A percentile compares a stretch with the other conserved stretches of the same genome.
phyloP scores from a whole-genome alignment of 1,139 yeast species.

The Groenewaldozyma auringiensis region DNA sequence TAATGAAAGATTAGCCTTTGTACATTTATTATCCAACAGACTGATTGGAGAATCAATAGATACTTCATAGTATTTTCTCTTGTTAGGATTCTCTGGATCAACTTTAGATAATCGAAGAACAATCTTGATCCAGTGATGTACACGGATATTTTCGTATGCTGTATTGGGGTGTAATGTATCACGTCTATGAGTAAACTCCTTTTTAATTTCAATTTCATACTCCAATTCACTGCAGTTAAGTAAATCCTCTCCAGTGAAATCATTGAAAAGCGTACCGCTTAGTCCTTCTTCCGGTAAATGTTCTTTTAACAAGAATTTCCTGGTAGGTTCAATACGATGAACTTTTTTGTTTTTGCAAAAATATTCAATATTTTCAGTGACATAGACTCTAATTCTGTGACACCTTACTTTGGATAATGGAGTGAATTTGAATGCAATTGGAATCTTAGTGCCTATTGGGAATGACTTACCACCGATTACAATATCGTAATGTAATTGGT shows the following conservation, averaged over 20 bases:
- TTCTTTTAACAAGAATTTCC: constrained; percentile 71
- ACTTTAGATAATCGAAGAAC: constrained; percentile 66
- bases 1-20: constrained; percentile 30
- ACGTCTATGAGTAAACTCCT: constrained; percentile 36
- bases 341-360: constrained; percentile 79
- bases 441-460: constrained; percentile 73
- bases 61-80: constrained; percentile 80
- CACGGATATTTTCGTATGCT: constrained; percentile 63
- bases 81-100: constrained; percentile 47
- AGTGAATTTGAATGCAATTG: constrained; percentile 72
- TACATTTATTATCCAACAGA: constrained; percentile 45
- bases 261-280: constrained; percentile 32
- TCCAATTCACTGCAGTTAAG: constrained; percentile 58
- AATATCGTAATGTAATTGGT: constrained; percentile 79
- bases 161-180: constrained; percentile 73
- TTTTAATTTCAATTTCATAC: constrained; percentile 76
- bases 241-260: constrained; percentile 31
- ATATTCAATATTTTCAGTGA: constrained; percentile 86
- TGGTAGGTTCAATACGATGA: constrained; percentile 84
- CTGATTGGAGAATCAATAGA: constrained; percentile 89
- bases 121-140: constrained; percentile 91
- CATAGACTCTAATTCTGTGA: constrained; percentile 75
- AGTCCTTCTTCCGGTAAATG: constrained; percentile 57
- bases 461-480: constrained; percentile 82
- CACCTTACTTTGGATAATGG: constrained; percentile 83